A percentile compares a stretch with the other conserved stretches of the same genome.
Evolutionary conservation across 768 basidiomycete species (phyloP).

Genomic region (Serendipita sp.): DNA sequence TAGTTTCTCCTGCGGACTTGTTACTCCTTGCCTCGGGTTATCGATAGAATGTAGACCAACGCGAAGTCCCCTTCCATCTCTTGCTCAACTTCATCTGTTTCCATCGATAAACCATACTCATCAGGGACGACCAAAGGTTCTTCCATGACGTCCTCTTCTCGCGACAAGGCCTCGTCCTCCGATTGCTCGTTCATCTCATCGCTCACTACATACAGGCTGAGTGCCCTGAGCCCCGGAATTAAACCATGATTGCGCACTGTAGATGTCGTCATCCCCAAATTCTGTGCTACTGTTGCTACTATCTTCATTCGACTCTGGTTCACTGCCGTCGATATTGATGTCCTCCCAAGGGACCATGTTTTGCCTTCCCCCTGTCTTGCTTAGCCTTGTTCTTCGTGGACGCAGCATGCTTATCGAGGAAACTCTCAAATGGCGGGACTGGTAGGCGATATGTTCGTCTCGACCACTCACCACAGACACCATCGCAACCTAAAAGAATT

Average conservation of each 20-base stretch:
- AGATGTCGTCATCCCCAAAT: background rate
- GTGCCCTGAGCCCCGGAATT: background rate
- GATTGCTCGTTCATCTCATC: conserved; percentile 4
- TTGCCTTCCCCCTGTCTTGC: background rate
- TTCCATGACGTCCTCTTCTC: background rate
- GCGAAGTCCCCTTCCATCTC: background rate
- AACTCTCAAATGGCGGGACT: too few species aligned
- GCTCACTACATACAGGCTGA: background rate
- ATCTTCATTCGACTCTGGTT: background rate
- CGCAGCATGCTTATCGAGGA: background rate
- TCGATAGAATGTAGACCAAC: background rate
- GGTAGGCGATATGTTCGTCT: too few species aligned
- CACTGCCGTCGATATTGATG: background rate
- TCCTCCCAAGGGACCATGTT: conserved; percentile 1
- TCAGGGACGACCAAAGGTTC: background rate
- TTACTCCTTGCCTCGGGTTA: background rate
- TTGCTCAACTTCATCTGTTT: background rate
- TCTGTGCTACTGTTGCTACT: background rate
- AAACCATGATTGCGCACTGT: background rate
- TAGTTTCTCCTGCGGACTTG: background rate
- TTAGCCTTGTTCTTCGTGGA: background rate
- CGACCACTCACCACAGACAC: too few species aligned
- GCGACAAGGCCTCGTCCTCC: conserved; percentile 6
- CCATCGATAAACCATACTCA: background rate
- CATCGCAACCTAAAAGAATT: too few species aligned